Evolutionary conservation across 805 yeast genomes (phyloP), one percentile per base, ranked within the genome.

Genomic region (Lipomyces spencermartinsiae): DNA sequence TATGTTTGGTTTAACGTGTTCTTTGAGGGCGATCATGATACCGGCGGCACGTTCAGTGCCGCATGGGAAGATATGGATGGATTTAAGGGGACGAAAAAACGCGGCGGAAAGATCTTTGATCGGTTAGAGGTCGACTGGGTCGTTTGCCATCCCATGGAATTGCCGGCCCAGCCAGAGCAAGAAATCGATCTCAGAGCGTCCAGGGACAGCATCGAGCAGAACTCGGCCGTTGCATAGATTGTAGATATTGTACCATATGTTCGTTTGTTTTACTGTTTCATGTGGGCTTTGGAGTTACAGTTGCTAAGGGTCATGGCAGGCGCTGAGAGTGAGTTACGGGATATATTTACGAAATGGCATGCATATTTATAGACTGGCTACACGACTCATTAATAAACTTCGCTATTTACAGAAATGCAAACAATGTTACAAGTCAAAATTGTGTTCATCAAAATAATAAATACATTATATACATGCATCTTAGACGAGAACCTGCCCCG

Each of bases 41-140:
- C 72, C 39, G 64, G 65, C 51, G 76, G 76, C 19, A 70, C 68
- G 25, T 74, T 74, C 53, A 54, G 64, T 12, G 68, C 71, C 31
- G 56, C 69, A 53, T 87, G 89, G 88, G 80, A 80, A 1, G 83
- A 85, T 0, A 79, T 89, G 72, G 96, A 91, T 77, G 96, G 97
- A 0, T 82, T 82, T 66, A 83, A 83, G 70, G 96, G 95, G 1
- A 83, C 87, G 0, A 73, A 75, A n/a, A 80, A 80, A 58, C 84
- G 83, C 70, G 93, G 93, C 0, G 64, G 79, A 2, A 80, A 81
- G 68, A 72, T 84, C 10, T 89, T 90, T 73, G 88, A 87, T n/a
- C 63, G 78, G 10, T 72, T 87, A 6, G 82, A 81, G 61, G 73
- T 86, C 10, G 76, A 74, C 51, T 83, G 85, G 84, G 60, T 64